These are phyloP conservation scores for Saccharomyces uvarum DNA, from an alignment of 1,139 yeast species.

Conservation along the genomic window DNA sequence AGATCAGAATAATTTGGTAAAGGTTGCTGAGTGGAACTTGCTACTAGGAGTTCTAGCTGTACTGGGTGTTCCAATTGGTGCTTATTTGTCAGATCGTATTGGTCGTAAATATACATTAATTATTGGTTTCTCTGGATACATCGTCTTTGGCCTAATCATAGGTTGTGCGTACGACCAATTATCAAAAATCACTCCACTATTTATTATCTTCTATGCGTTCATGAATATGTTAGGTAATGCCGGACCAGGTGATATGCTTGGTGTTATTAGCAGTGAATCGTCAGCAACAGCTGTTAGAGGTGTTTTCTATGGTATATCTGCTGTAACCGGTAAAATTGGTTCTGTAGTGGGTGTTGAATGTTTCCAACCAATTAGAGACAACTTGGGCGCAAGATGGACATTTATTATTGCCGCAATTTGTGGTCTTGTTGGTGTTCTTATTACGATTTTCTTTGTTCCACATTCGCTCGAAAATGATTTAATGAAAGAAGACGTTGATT, in stretches of 20 bases:
- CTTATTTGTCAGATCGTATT: constrained; percentile 68
- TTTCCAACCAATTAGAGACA: constrained; percentile 64
- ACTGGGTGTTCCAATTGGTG: constrained; percentile 87
- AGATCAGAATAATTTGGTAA: constrained; percentile 46
- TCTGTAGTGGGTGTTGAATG: constrained; percentile 87
- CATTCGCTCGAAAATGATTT: constrained; percentile 78
- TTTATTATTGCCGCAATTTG: constrained; percentile 75
- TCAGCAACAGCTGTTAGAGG: constrained; percentile 85
- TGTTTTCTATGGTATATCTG: constrained; percentile 83
- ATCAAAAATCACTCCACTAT: constrained; percentile 59
- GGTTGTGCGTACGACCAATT: constrained; percentile 59
- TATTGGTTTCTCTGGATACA: constrained; percentile 64
- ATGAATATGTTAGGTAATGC: constrained; percentile 83
- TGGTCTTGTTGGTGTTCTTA: constrained; percentile 61
- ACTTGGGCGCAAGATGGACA: constrained; percentile 61
- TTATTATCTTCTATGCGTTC: constrained; percentile 80
- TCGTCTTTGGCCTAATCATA: constrained; percentile 77
- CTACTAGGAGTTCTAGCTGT: constrained; percentile 80
- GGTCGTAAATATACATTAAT: constrained; percentile 80
- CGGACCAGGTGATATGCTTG: constrained; percentile 91
- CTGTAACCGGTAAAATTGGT: constrained; percentile 85
- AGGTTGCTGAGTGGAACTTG: constrained; percentile 87
- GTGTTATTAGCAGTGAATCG: constrained; percentile 79
- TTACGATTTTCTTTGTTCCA: constrained; percentile 70
- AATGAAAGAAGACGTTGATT: constrained; percentile 64